Evolutionary conservation across 441 rosid species (phyloP).

Genomic region (Gossypium davidsonii): DNA sequence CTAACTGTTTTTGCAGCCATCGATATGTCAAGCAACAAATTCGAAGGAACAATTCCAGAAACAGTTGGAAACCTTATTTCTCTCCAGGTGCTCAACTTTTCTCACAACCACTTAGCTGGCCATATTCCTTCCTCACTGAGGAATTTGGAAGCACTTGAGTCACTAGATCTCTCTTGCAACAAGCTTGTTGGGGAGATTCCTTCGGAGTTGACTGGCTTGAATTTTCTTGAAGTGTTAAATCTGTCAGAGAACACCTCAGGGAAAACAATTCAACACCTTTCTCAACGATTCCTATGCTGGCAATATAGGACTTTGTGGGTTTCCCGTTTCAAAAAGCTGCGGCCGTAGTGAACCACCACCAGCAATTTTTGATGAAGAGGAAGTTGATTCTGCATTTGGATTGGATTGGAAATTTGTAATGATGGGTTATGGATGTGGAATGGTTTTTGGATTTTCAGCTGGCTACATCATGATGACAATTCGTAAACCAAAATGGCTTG

Average conservation of each 20-base stretch:
- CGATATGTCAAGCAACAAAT: slow-evolving; percentile 14
- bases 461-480: background rate
- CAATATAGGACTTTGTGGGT: slow-evolving; percentile 10
- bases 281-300: background rate
- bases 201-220: slow-evolving; percentile 6
- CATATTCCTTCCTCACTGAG: slow-evolving; percentile 20
- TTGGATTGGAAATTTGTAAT: background rate
- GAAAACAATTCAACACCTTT: slow-evolving; percentile 15
- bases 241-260: slow-evolving; percentile 17
- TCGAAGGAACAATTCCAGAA: slow-evolving; percentile 21
- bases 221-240: slow-evolving; percentile 16
- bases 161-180: background rate
- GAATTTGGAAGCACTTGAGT: slow-evolving; percentile 8
- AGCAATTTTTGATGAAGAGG: background rate
- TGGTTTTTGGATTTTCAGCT: background rate
- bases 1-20: slow-evolving; percentile 12
- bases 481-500: slow-evolving; percentile 2
- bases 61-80: slow-evolving; percentile 16
- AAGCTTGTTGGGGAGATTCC: slow-evolving; percentile 23
- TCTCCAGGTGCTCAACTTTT: slow-evolving; percentile 24
- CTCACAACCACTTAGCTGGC: slow-evolving; percentile 19
- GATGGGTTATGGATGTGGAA: background rate
- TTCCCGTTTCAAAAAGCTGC: slow-evolving; percentile 9
- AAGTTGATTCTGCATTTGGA: background rate
- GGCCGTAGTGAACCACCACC: background rate